Evolutionary conservation across 1,139 yeast species (phyloP), one percentile per base, ranked within the genome.

Genomic region (Yamadazyma aaseri): DNA sequence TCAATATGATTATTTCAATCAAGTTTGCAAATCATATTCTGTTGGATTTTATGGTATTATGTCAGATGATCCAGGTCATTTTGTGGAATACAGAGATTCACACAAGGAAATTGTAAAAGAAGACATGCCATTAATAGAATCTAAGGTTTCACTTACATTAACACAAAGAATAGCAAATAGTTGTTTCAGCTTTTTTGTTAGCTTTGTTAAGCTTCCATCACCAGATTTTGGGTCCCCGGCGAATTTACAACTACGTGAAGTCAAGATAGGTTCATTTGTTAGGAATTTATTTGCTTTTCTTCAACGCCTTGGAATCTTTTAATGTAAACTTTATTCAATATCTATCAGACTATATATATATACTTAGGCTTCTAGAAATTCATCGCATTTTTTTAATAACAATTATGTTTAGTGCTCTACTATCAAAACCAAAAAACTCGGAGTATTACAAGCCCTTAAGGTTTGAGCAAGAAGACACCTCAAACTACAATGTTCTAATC

Each of bases 41-140:
- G 34, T 70, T 15, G 36, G 42, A 4, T 71, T 66, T 34, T 68
- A 56, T 39, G 92, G 89, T 2, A 60, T 82, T 8, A 66, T 84
- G 34, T 68, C 82, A 3, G 92, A 84, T 54, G 60, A 64, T 41
- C 89, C 89, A 0, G 73, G 62, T 31, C 17, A 36, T 6, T 65
- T 68, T 70, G 51, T 51, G 9, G 49, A 34, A 12, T 45, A 38
- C n/a, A 38, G 43, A 22, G 40, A 34, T 6, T 23, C 35, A 11
- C 25, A 22, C 13, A n/a, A 6, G 6, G 6, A 7, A 11, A 12
- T 12, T 6, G 20, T 6, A 18, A 28, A 41, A 33, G 11, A 26
- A 21, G 22, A 31, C 3, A 34, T 29, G 17, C 31, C 24, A 6
- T 22, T 26, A 29, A 34, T 14, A 16, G 14, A 18, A 28, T 18